Evolutionary conservation across 805 yeast genomes (phyloP), one percentile per base, ranked within the genome.

Genomic region (Myxozyma nipponensis): DNA sequence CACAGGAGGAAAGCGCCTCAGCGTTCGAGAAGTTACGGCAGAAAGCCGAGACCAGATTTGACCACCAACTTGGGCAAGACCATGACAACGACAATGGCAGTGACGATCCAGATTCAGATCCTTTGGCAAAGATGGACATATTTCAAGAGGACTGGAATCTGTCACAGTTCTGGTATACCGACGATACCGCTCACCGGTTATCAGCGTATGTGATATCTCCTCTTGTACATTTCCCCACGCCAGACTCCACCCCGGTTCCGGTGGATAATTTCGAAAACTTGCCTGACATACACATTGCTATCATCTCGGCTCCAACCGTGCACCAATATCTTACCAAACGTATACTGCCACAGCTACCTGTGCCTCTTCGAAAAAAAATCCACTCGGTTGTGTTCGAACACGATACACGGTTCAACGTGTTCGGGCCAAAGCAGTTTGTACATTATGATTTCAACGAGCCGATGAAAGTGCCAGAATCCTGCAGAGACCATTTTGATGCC

Each of bases 91-190:
- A 95, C 95, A 91, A 86, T 63, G 73, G 87, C 28, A 85, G 95
- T 1, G 96, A 88, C 66, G 87, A 88, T 69, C 88, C 95, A 66
- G 87, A 86, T 62, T 70, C 75, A 49, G 89, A 86, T 52, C 68
- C 72, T 34, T 32, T 49, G 42, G 32, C 25, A 35, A 36, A 19
- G 23, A 90, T 90, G 67, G 86, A 83, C 46, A 73, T 79, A 35
- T 89, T 89, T 66, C 75, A 84, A 63, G 96, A 89, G 67, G 95
- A 89, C 68, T 89, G 97, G 97, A 93, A 87, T 63, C 73, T 90
- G 35, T 87, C 95, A 1, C 97, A 89, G 67, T 89, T 89, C 69
- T 89, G 97, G 72, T 89, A 87, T 63, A 71, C 76, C 49, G 90
- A 87, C 53, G 68, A 72, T 2, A 89, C 96, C 0, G 89, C 96